Conservation (phyloP, 2,329 filamentous ascomycete genomes). For the Phialophora tarda region DNA sequence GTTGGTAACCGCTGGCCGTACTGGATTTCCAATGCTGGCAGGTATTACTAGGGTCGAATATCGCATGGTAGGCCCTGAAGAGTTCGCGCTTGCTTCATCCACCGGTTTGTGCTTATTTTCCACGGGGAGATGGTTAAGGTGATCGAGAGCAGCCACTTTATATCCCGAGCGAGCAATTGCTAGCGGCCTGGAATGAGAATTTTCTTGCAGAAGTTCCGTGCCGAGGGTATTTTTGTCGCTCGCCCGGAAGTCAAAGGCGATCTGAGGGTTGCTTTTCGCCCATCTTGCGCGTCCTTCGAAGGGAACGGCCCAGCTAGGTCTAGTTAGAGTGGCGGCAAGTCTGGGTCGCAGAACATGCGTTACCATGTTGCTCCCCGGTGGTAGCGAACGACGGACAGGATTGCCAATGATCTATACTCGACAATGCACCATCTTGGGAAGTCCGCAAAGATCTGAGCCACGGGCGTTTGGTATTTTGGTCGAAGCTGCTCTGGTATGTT, state of each 20-base stretch:
- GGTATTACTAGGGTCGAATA: not conserved
- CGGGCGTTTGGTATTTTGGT: not conserved
- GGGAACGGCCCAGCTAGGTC: not conserved
- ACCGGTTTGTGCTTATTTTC: not conserved
- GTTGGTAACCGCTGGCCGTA: not conserved
- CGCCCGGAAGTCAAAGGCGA: not conserved
- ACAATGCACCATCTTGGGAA: constrained; percentile 1
- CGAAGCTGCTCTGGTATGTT: not conserved
- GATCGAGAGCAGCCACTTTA: not conserved
- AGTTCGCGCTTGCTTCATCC: not conserved
- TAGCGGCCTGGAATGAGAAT: not conserved
- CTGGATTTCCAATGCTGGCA: not conserved
- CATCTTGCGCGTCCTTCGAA: not conserved
- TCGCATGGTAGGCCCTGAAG: not conserved
- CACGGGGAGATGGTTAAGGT: not conserved
- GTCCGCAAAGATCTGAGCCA: not conserved
- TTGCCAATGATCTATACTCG: not conserved
- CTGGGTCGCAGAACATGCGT: not conserved
- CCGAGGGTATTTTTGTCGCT: not conserved
- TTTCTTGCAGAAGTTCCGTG: not conserved
- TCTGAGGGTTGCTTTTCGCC: not conserved
- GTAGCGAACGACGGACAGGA: not conserved
- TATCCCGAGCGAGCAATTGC: not conserved
- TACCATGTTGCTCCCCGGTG: not conserved
- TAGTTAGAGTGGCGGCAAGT: not conserved